Percentiles rank a stretch among this genome's conserved stretches.
These are phyloP conservation scores for Euphorbia lathyris DNA, from an alignment of 345 rosid genomes.

Conservation along the genomic window DNA sequence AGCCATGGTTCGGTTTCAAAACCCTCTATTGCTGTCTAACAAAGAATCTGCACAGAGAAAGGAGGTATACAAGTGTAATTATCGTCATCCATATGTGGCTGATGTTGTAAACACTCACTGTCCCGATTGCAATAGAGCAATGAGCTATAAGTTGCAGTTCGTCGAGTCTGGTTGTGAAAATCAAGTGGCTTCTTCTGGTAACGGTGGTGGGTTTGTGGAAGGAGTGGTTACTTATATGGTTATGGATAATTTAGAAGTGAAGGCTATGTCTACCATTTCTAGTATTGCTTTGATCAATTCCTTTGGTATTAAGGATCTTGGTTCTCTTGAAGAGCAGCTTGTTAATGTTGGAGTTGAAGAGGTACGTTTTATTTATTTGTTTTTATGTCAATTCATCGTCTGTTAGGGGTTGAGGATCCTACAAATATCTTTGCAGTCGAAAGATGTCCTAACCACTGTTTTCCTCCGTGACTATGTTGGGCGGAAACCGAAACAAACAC, in stretches of 20 bases:
- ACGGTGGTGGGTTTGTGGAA: conserved; percentile 14
- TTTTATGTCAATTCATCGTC: neutral
- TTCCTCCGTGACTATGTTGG: neutral
- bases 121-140: neutral
- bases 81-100: neutral
- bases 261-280: conserved; percentile 15
- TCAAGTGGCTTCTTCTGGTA: neutral
- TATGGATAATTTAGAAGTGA: conserved; percentile 19
- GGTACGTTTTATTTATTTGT: conserved; percentile 1
- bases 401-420: conserved; percentile 6
- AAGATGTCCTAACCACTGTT: neutral
- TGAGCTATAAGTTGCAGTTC: neutral
- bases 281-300: neutral
- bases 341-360: neutral
- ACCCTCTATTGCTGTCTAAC: neutral
- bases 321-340: conserved; percentile 15
- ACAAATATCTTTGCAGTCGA: neutral
- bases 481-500: too few species aligned
- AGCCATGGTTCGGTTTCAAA: neutral
- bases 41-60: neutral
- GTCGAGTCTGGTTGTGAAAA: neutral
- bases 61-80: too few species aligned
- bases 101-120: neutral
- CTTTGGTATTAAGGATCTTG: neutral
- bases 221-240: conserved; percentile 14